These are phyloP conservation scores for Nelumbo lutea DNA, from an alignment of 164 flowering plant genomes.

Conservation along the genomic window DNA sequence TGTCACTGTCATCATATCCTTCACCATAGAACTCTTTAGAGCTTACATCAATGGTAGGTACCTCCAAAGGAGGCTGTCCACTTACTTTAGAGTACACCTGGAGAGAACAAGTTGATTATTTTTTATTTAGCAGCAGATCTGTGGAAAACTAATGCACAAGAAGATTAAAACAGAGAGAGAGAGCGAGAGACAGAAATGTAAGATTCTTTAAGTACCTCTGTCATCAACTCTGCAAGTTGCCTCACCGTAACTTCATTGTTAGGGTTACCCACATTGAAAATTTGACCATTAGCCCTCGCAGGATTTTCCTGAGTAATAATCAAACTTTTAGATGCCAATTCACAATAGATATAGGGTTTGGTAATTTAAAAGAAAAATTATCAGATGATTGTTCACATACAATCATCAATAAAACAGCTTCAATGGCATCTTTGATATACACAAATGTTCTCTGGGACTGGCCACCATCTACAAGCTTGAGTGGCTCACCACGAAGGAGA, in stretches of 20 bases:
- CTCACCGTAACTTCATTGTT: constrained; percentile 90
- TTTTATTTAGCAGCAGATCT: neutral
- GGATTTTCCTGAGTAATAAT: constrained; percentile 65
- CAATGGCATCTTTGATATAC: constrained; percentile 68
- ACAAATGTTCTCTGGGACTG: constrained; percentile 61
- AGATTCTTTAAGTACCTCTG: constrained; percentile 38
- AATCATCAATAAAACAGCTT: constrained; percentile 68
- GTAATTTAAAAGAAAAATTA: neutral
- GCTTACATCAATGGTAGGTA: constrained; percentile 83
- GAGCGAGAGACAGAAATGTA: neutral
- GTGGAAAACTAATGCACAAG: neutral
- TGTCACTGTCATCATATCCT: constrained; percentile 98
- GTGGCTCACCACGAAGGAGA: constrained; percentile 56
- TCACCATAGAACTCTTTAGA: constrained; percentile 96
- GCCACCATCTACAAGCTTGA: constrained; percentile 73
- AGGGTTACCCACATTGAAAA: constrained; percentile 90
- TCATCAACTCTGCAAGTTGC: constrained; percentile 96
- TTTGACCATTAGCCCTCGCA: constrained; percentile 77
- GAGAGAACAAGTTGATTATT: constrained; percentile 4
- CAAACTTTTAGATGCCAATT: neutral
- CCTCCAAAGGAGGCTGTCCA: constrained; percentile 61
- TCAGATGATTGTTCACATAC: constrained; percentile 21
- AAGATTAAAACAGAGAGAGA: neutral
- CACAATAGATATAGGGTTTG: neutral
- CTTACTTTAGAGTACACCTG: constrained; percentile 88